Evolutionary conservation across 345 rosid species (phyloP).

Genomic region (Noccaea bulbosa): DNA sequence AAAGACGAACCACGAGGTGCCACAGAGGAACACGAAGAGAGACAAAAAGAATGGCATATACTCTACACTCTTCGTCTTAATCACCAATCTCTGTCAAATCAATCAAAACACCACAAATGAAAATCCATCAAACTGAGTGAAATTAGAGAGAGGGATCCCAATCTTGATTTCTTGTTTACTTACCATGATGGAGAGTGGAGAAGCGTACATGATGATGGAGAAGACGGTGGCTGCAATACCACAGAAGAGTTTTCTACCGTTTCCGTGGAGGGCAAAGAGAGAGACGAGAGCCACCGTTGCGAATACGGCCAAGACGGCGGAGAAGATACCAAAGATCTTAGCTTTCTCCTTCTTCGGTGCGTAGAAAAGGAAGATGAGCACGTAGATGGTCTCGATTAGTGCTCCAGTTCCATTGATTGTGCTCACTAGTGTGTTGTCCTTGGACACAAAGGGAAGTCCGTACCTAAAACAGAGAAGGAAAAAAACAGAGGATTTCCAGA

Average conservation of each 20-base stretch:
- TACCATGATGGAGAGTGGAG: constrained; percentile 96
- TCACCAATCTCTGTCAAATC: constrained; percentile 74
- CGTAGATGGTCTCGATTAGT: constrained; percentile 67
- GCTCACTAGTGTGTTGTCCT: constrained; percentile 72
- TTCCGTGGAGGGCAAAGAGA: constrained; percentile 69
- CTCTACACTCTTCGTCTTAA: constrained; percentile 93
- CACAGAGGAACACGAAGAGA: constrained; percentile 86
- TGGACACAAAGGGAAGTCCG: constrained; percentile 89
- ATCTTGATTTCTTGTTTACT: constrained; percentile 24
- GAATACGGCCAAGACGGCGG: constrained; percentile 59
- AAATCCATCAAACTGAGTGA: background rate
- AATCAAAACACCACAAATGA: background rate
- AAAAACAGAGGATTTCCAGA: constrained; percentile 8
- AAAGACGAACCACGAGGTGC: constrained; percentile 92
- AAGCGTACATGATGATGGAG: constrained; percentile 95
- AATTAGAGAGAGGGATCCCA: background rate
- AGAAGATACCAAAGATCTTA: constrained; percentile 68
- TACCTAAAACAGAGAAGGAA: constrained; percentile 55
- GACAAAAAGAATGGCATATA: constrained; percentile 97
- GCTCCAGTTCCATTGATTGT: constrained; percentile 89
- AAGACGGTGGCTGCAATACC: constrained; percentile 83
- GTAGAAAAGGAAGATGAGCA: constrained; percentile 60
- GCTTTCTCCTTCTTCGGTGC: constrained; percentile 79
- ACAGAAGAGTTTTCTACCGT: constrained; percentile 71
- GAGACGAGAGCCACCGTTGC: constrained; percentile 66